Conservation (phyloP, 768 basidiomycete genomes). For the Trametes elegans region DNA sequence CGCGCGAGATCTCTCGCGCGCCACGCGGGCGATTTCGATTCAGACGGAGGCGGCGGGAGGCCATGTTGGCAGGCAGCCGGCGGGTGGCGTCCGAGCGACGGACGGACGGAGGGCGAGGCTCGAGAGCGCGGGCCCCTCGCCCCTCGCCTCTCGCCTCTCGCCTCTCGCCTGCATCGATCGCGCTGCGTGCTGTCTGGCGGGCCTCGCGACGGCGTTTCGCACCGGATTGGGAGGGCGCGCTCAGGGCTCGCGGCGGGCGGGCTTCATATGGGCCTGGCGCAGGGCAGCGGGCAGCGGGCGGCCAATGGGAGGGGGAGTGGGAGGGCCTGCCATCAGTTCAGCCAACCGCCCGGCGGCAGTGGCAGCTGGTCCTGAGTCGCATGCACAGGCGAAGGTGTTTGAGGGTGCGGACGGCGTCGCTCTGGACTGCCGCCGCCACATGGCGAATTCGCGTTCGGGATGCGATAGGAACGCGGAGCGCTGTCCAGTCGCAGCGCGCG, state of each 20-base stretch:
- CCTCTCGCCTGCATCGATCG: not conserved
- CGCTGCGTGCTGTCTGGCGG: too few species aligned
- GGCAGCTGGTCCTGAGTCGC: not conserved
- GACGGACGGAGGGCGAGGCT: too few species aligned
- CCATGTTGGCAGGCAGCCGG: too few species aligned
- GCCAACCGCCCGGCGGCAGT: not conserved
- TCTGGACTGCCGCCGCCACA: not conserved
- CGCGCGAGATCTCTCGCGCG: too few species aligned
- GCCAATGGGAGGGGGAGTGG: not conserved
- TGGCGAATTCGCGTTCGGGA: not conserved
- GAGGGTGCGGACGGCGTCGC: constrained; percentile 5
- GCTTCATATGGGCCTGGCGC: not conserved
- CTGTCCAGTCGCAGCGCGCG: too few species aligned
- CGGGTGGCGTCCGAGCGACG: too few species aligned
- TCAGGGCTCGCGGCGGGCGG: not conserved
- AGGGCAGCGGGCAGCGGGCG: not conserved
- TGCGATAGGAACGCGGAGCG: constrained; percentile 2
- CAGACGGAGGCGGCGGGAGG: too few species aligned
- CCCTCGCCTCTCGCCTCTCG: not conserved
- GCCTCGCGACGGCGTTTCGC: not conserved
- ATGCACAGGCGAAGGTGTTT: not conserved
- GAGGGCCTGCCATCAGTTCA: not conserved
- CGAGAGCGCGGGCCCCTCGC: not conserved
- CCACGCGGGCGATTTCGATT: too few species aligned
- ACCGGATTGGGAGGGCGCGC: not conserved